These are phyloP conservation scores for Fusarium sacchari DNA, from an alignment of 2,329 filamentous ascomycete species.

Conservation along the genomic window DNA sequence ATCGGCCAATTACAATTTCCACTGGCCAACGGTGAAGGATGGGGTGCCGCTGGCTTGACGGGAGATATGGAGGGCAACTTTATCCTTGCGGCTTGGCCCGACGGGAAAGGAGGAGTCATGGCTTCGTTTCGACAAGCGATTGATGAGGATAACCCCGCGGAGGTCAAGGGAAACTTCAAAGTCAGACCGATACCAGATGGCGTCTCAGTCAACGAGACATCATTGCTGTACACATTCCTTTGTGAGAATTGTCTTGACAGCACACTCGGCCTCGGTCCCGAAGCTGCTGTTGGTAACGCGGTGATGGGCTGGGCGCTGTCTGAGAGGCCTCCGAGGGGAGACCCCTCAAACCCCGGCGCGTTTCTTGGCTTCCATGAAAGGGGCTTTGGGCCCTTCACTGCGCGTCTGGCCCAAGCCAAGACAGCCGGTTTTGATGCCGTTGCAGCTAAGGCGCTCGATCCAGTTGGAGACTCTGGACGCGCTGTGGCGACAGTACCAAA, in stretches of 20 bases:
- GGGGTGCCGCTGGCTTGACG: conserved; percentile 7
- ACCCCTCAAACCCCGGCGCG: neutral
- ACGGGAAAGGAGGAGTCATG: conserved; percentile 15
- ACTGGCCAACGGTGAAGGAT: neutral
- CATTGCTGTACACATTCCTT: neutral
- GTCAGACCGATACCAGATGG: conserved; percentile 6
- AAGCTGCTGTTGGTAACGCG: neutral
- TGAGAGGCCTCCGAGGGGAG: neutral
- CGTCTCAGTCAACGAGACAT: neutral
- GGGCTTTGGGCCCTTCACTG: neutral
- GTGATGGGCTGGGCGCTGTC: conserved; percentile 15
- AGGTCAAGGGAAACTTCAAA: conserved; percentile 7
- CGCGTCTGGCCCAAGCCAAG: neutral
- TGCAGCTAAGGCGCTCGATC: neutral
- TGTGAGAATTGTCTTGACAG: conserved; percentile 10
- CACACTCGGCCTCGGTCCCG: neutral
- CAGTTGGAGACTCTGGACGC: neutral
- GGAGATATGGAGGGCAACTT: conserved; percentile 18
- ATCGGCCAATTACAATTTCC: conserved; percentile 7
- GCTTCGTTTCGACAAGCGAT: conserved; percentile 10
- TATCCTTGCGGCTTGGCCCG: conserved; percentile 2
- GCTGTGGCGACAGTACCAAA: neutral
- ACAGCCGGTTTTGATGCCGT: neutral
- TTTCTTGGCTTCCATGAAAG: conserved; percentile 5
- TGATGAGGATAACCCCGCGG: neutral